Percentiles rank a stretch among this genome's conserved stretches.
These are phyloP conservation scores for Magnusiomyces suaveolens DNA, from an alignment of 1,139 yeast species.

Conservation along the genomic window DNA sequence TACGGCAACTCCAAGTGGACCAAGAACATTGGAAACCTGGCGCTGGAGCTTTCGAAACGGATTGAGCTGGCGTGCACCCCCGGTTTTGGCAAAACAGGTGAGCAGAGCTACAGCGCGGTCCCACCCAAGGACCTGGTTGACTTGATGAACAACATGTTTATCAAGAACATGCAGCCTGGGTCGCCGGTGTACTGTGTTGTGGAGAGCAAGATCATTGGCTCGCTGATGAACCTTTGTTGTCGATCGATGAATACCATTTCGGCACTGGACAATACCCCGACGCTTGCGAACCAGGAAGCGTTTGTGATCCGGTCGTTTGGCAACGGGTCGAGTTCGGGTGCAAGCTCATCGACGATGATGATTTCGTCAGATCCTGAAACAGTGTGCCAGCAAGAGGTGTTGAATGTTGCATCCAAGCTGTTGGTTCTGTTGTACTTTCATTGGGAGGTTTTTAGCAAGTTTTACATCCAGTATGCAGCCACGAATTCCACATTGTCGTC, in stretches of 20 bases:
- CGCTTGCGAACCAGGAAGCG: conserved; percentile 12
- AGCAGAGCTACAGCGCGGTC: background rate
- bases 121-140: conserved; percentile 32
- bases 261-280: conserved; percentile 20
- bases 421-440: conserved; percentile 57
- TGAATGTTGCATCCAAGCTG: conserved; percentile 36
- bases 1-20: conserved; percentile 90
- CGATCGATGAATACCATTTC: conserved; percentile 18
- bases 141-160: conserved; percentile 70
- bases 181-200: conserved; percentile 71
- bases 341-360: background rate
- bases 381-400: conserved; percentile 6
- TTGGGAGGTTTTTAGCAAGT: conserved; percentile 58
- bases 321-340: background rate
- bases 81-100: background rate
- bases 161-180: conserved; percentile 75
- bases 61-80: conserved; percentile 14
- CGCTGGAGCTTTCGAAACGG: conserved; percentile 57
- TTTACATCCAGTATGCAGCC: conserved; percentile 22
- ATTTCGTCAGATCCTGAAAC: background rate
- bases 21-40: conserved; percentile 61
- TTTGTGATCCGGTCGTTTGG: conserved; percentile 1
- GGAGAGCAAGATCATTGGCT: conserved; percentile 40
- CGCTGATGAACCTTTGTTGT: conserved; percentile 19
- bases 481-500: background rate